Conservation (phyloP, 305 asterid species). For the Fraxinus xanthoxyloides region DNA sequence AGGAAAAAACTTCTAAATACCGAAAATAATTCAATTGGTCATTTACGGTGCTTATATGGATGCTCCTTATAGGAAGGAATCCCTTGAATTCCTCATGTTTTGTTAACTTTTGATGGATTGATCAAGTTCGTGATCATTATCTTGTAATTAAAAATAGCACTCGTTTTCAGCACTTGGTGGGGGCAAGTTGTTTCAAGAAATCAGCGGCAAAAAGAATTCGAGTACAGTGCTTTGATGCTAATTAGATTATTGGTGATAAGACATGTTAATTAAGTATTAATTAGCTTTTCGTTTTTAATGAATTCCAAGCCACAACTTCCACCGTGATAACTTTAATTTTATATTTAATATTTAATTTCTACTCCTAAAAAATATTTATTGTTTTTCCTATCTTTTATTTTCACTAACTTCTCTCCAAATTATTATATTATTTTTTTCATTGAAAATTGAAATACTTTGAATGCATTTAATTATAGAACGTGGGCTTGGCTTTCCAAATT, state of each 20-base stretch:
- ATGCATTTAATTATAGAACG: too few species aligned
- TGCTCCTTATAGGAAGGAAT: neutral
- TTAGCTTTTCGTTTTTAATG: neutral
- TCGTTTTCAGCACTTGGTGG: conserved; percentile 25
- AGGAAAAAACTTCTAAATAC: neutral
- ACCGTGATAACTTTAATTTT: neutral
- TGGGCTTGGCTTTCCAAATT: too few species aligned
- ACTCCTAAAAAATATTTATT: too few species aligned
- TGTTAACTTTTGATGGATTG: neutral
- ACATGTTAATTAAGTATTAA: conserved; percentile 9
- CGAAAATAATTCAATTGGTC: neutral
- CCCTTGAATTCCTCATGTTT: neutral
- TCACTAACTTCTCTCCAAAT: too few species aligned
- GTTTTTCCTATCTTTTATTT: too few species aligned
- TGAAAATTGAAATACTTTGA: too few species aligned
- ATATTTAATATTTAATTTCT: too few species aligned
- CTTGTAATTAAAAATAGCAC: conserved; percentile 22
- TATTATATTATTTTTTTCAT: too few species aligned
- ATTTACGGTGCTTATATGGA: conserved; percentile 6
- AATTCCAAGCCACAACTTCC: neutral
- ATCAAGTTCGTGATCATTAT: conserved; percentile 21
- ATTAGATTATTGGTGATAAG: conserved; percentile 4
- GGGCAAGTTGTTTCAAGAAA: conserved; percentile 27
- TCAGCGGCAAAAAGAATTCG: conserved; percentile 21
- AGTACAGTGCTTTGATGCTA: conserved; percentile 13